Evolutionary conservation across 768 basidiomycete genomes (phyloP), one percentile per base, ranked within the genome.

Genomic region (Leccinum sublutescens): DNA sequence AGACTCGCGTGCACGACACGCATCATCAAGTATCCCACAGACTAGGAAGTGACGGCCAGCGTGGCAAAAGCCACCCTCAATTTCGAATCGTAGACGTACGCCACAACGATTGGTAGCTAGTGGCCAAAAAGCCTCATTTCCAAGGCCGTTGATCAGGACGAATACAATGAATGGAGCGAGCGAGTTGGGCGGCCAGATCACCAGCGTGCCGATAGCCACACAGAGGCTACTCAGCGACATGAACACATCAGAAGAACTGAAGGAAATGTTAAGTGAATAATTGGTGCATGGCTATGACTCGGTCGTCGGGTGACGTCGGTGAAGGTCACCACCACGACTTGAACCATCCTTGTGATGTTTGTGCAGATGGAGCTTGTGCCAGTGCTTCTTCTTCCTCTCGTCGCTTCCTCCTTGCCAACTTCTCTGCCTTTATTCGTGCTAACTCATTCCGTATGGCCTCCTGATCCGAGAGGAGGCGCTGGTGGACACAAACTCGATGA

Each of bases 401-500:
- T 48, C 82, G 78, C 43, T 77, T 71, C 59, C 68, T 78, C 54
- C 72, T 71, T 51, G 76, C 75, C 5, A 82, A 76, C 58, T 82
- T 82, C 64, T 86, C 83, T 4, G 84, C 82, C 63, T 85, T 88
- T 62, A 91, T 87, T 60, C 87, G 82, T 31, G 85, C 85, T 50
- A 92, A 73, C 68, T 92, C 90, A 61, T 82, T 84, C 57, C 84
- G 80, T 74, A 77, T 11, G 71, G 82, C 82, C 49, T 75, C 78
- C 60, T 87, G 85, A 65, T 90, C 85, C 25, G 82, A 85, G 4
- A 89, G 89, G 45, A 92, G 72, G 53, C 75, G 78, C 85, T 90
- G 50, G 19, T 5, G 23, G 66, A 23, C 33, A 38, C 23, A 7
- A 1, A n/a, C 19, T 45, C 43, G 19, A 53, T 70, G 27, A 72